phyloP scores from a whole-genome alignment of 345 rosid genomes.

The Salix caprea region DNA sequence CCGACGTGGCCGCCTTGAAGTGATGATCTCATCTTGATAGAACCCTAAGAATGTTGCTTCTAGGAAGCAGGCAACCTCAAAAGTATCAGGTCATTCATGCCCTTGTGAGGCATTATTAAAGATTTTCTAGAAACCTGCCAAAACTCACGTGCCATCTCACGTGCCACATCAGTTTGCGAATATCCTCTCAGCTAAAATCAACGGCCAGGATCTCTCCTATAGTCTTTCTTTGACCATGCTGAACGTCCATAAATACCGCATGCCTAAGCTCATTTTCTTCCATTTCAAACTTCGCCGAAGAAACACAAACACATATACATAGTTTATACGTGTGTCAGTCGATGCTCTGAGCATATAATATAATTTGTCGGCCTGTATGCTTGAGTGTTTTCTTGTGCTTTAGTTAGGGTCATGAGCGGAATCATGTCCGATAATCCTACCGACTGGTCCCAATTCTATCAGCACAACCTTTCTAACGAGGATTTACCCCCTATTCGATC shows the following conservation, averaged over 20 bases:
- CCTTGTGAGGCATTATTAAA: too few relatives aligned
- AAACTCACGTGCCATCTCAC: neutral
- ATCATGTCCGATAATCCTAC: constrained; percentile 56
- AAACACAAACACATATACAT: neutral
- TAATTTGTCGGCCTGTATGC: neutral
- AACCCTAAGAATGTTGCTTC: neutral
- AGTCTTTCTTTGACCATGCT: constrained; percentile 39
- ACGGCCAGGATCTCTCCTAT: constrained; percentile 25
- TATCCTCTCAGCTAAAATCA: neutral
- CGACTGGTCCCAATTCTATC: constrained; percentile 67
- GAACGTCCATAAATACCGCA: constrained; percentile 33
- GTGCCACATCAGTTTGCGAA: neutral
- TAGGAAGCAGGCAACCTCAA: constrained; percentile 4
- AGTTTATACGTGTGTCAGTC: neutral
- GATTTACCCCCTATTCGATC: constrained; percentile 8
- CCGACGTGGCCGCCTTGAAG: constrained; percentile 15
- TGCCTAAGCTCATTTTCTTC: constrained; percentile 9
- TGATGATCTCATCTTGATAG: constrained; percentile 4
- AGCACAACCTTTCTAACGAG: constrained; percentile 25
- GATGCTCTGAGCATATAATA: neutral
- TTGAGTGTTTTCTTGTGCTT: neutral
- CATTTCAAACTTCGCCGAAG: constrained; percentile 1
- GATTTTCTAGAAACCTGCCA: neutral
- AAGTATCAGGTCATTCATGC: neutral
- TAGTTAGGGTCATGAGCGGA: constrained; percentile 26